These are phyloP conservation scores for Wickerhamiella qilinensis DNA, from an alignment of 805 yeast genomes.

Conservation along the genomic window DNA sequence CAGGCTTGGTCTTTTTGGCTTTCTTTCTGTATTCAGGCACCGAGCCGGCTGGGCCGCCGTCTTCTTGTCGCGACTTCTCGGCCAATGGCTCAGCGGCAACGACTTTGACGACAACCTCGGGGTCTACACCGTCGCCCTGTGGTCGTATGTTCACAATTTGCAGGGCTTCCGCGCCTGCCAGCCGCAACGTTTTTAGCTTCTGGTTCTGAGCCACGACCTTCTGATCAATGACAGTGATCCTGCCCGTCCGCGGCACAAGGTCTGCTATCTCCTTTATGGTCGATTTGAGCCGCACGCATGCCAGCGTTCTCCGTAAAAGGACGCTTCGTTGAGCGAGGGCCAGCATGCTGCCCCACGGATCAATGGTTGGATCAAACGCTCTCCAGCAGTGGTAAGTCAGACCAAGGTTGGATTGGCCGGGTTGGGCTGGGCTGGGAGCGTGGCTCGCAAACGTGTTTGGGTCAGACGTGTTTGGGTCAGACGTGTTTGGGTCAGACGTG, in stretches of 20 bases:
- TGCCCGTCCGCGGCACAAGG: slow-evolving; percentile 12
- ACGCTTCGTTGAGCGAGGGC: no score
- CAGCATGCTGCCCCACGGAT: no score
- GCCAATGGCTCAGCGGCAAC: slow-evolving; percentile 4
- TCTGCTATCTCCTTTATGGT: slow-evolving; percentile 10
- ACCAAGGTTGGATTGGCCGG: no score
- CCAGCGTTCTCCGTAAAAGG: no score
- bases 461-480: no score
- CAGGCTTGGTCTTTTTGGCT: slow-evolving; percentile 3
- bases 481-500: no score
- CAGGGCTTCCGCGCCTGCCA: slow-evolving; percentile 7
- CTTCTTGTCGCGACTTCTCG: neutral
- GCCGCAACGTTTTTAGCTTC: slow-evolving; percentile 3
- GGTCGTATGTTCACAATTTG: slow-evolving; percentile 10
- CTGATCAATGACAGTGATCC: slow-evolving; percentile 9
- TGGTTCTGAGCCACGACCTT: slow-evolving; percentile 8
- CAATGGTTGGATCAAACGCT: no score
- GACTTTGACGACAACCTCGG: slow-evolving; percentile 14
- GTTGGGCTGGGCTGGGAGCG: no score
- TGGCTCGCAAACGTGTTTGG: no score
- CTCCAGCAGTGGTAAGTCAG: no score
- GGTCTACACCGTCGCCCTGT: slow-evolving; percentile 8
- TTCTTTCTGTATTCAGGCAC: neutral
- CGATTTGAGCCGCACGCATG: neutral
- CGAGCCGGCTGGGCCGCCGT: neutral